Evolutionary conservation across 768 basidiomycete species (phyloP).

Genomic region (Psilocybe azurescens): DNA sequence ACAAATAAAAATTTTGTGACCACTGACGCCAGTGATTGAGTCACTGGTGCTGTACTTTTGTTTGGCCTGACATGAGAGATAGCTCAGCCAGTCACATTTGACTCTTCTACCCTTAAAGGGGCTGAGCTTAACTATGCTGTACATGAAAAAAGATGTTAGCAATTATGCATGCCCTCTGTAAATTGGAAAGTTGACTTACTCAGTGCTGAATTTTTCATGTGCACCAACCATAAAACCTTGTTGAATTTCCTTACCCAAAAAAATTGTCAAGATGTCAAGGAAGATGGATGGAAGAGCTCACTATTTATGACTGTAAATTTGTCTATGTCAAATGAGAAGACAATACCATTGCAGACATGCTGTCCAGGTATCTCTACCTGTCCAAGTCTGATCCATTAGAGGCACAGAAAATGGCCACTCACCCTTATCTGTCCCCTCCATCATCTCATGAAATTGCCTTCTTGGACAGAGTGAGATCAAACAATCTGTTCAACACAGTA

Average conservation of each 20-base stretch:
- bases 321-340: constrained; percentile 38
- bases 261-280: constrained; percentile 38
- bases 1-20: constrained; percentile 39
- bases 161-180: constrained; percentile 33
- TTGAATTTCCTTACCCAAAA: constrained; percentile 35
- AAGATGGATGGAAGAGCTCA: constrained; percentile 43
- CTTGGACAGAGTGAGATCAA: too few species aligned
- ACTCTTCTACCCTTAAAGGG: constrained; percentile 31
- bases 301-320: constrained; percentile 41
- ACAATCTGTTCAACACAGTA: too few species aligned
- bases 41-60: constrained; percentile 34
- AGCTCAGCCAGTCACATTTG: constrained; percentile 37
- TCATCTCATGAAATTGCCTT: too few species aligned
- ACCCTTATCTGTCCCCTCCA: too few species aligned
- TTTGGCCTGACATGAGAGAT: constrained; percentile 36
- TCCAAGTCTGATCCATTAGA: not conserved
- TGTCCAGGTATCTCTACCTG: constrained; percentile 32
- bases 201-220: constrained; percentile 28
- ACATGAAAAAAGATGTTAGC: constrained; percentile 43
- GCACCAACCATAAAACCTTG: constrained; percentile 43
- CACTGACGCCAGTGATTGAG: constrained; percentile 33
- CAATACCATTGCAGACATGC: constrained; percentile 41
- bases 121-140: constrained; percentile 39
- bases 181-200: constrained; percentile 32
- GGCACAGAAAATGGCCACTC: too few species aligned